Base-by-base conservation (phyloP, 495 filamentous ascomycete species). In the Xylaria intraflava region DNA sequence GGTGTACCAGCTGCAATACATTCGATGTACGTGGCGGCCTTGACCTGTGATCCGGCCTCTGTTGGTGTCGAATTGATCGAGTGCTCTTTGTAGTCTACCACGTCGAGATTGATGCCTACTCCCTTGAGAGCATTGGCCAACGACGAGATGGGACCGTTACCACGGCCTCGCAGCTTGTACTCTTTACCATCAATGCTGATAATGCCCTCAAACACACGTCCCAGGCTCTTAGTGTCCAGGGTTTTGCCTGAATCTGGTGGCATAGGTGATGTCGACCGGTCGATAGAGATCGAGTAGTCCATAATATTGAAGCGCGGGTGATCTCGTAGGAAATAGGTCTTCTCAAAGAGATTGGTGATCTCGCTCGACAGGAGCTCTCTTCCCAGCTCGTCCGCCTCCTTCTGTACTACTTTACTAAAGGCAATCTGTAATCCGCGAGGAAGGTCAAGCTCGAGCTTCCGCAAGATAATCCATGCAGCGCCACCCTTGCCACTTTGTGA, bases 401-500 rank as follows among this genome's bases (percentile, higher is more conserved):
- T 78, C 66, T 98, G 93, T 14, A 97, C 90, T 53, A 95, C 79
- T 66, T 82, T 85, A 60, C 83, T 85, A 69, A 98, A 98, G 33
- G 89, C 92, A 58, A 96, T 78, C 70, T 98, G 93, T 44, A 98
- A 77, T 20, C 89, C 88, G 61, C 93, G 89, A 4, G 93, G 93
- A 56, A 97, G 80, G 70, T 96, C 93, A 57, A 97, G 87, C 61
- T 96, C 83, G 53, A 97, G 80, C 42, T 83, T 82, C 42, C 87
- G 86, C 64, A 89, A 83, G 66, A 98, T 91, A 59, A 96, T 84
- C 90, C 89, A 97, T 36, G 93, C 92, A 53, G 89, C 86, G 58
- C 93, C 93, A 49, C 91, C 93, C 73, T 98, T 98, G 49, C 93
- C 93, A 55, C 83, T 88, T 66, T 98, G 93, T 20, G 87, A 92